Percentiles rank a stretch among this genome's conserved stretches.
phyloP scores from a whole-genome alignment of 1,284 basidiomycete genomes.

The Melampsora americana region DNA sequence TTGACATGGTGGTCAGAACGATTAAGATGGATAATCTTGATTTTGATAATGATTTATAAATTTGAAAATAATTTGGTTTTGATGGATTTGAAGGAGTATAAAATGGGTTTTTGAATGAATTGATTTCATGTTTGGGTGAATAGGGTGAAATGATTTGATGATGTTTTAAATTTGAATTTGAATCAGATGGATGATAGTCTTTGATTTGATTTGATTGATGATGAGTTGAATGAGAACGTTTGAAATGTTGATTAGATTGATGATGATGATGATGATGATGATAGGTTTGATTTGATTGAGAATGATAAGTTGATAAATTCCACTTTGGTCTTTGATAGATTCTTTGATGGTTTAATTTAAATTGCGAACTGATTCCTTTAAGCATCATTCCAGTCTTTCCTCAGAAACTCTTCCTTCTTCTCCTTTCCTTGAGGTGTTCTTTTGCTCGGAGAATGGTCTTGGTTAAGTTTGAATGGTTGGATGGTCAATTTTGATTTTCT shows the following conservation, averaged over 20 bases:
- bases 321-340: too few species aligned
- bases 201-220: not conserved
- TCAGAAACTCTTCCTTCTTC: too few species aligned
- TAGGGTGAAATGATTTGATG: conserved; percentile 24
- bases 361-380: too few species aligned
- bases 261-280: not conserved
- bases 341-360: too few species aligned
- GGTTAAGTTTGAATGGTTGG: too few species aligned
- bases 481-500: too few species aligned
- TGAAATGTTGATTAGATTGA: not conserved
- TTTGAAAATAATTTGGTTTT: too few species aligned
- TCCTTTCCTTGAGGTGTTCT: too few species aligned
- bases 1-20: conserved; percentile 83
- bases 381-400: too few species aligned
- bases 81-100: not conserved
- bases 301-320: too few species aligned
- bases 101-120: conserved; percentile 11
- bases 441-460: too few species aligned
- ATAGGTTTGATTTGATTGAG: not conserved
- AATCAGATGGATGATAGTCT: not conserved
- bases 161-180: not conserved
- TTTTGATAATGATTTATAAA: conserved; percentile 80
- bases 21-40: conserved; percentile 78
- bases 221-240: not conserved
- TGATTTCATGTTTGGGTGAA: conserved; percentile 22